Percentiles rank a stretch among this genome's conserved stretches.
Conservation (phyloP, 192 early-diverging fungal species). For the Gigaspora rosea region DNA sequence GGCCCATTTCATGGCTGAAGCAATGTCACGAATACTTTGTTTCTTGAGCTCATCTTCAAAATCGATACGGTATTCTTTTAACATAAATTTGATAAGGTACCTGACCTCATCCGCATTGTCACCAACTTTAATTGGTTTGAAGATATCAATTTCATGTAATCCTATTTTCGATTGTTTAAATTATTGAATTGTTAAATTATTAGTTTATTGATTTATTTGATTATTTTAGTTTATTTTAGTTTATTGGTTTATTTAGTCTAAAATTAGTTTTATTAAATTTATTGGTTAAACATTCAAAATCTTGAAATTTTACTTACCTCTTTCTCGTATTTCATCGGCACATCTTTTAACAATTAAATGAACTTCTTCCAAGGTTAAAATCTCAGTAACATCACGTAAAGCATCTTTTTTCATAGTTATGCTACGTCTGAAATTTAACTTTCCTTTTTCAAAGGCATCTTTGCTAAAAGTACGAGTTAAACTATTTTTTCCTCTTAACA, state of each 20-base stretch:
- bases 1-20: slow-evolving; percentile 30
- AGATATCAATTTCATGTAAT: slow-evolving; percentile 27
- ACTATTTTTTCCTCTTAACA: background rate
- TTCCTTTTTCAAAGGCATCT: background rate
- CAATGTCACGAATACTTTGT: slow-evolving; percentile 25
- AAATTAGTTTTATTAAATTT: background rate
- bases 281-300: background rate
- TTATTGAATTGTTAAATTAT: no score
- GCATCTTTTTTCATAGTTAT: background rate
- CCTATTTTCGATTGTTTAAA: background rate
- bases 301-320: background rate
- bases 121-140: slow-evolving; percentile 25
- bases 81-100: slow-evolving; percentile 19
- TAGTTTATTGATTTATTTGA: no score
- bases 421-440: no score
- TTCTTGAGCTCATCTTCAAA: slow-evolving; percentile 23
- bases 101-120: slow-evolving; percentile 18
- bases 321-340: slow-evolving; percentile 16
- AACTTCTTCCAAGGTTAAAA: slow-evolving; percentile 19
- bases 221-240: background rate
- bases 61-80: slow-evolving; percentile 21
- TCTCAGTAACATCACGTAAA: background rate
- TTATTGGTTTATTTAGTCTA: background rate
- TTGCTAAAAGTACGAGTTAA: background rate
- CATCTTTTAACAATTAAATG: slow-evolving; percentile 30